Percentiles rank a stretch among this genome's conserved stretches.
phyloP scores from a whole-genome alignment of 371 early-diverging fungal genomes.

The Lichtheimia ornata region DNA sequence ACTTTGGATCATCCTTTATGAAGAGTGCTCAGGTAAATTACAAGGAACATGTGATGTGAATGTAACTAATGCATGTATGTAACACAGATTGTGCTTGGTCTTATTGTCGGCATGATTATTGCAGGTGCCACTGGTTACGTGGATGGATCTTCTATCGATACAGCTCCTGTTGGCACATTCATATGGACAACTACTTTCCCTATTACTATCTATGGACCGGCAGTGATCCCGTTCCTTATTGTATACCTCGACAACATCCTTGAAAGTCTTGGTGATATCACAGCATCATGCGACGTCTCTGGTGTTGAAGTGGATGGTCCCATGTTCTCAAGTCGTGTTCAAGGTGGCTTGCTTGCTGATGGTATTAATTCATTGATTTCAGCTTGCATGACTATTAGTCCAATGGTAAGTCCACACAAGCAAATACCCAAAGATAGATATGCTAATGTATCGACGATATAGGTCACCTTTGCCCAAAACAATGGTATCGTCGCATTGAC shows the following conservation, averaged over 20 bases:
- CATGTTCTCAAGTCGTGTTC: conserved; percentile 58
- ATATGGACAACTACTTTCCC: conserved; percentile 62
- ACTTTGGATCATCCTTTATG: conserved; percentile 68
- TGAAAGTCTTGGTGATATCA: conserved; percentile 63
- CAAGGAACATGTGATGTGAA: background rate
- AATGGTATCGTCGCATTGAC: conserved; percentile 64
- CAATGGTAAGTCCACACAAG: conserved; percentile 31
- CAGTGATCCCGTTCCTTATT: conserved; percentile 64
- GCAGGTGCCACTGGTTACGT: conserved; percentile 64
- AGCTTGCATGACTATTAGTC: conserved; percentile 59
- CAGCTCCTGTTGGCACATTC: conserved; percentile 61
- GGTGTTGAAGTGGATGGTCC: conserved; percentile 64
- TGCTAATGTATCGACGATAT: background rate
- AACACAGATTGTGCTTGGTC: conserved; percentile 52
- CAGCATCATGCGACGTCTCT: conserved; percentile 67
- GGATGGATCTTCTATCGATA: conserved; percentile 40
- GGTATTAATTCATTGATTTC: conserved; percentile 58
- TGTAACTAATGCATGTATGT: background rate
- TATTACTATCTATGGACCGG: conserved; percentile 63
- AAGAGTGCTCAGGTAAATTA: conserved; percentile 47
- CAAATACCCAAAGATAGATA: background rate
- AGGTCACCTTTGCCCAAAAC: conserved; percentile 61
- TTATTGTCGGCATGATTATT: conserved; percentile 63
- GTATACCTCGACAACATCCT: conserved; percentile 58
- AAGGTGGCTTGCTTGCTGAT: conserved; percentile 68